Base-by-base conservation (phyloP, 352 stramenopile species). In the Hyaloperonospora arabidopsidis region DNA sequence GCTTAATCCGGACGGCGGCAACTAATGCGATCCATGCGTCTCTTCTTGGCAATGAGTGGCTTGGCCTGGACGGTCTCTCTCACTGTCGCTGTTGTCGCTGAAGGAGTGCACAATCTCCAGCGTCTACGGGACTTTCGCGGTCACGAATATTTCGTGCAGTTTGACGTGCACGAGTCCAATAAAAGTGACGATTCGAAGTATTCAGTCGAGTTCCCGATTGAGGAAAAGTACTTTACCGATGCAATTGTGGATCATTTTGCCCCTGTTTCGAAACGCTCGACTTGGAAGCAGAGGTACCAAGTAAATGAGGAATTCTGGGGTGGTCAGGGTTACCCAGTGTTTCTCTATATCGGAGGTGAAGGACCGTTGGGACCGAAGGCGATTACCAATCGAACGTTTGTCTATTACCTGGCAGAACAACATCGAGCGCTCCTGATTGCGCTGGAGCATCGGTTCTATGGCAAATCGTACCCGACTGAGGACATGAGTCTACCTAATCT, bases 391-490 rank as follows among this genome's bases (percentile, higher is more conserved):
- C 70, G 65, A 52, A 86, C 72, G n/a, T 91, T 85, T 62, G 84
- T 89, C 54, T 72, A 91, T 67, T 76, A 60, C 43, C 63, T 93
- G 51, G 86, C 86, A 1, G 60, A 91, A 60, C 64, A 93, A 39
- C 73, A 92, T 56, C 64, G 70, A 38, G 84, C 83, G 19, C 52
- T 93, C 34, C 58, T 95, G 23, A 80, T 97, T 59, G 91, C 91
- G 1, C 61, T 98, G 8, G 94, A 98, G 68, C 95, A 98, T 73
- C 84, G 95, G 6, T 98, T 96, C 75, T 98, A 98, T 65, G 95
- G 94, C 49, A 82, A 90, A 48, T 97, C 84, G 46, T 96, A 96
- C 71, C 89, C 89, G 23, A 91, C 68, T 12, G 41, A 62, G 11
- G 72, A 92, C 68, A 87, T 91, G 75, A 88, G 70, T 63, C 70